Conservation (phyloP, 306 rosid species). For the Rosa multiflora region DNA sequence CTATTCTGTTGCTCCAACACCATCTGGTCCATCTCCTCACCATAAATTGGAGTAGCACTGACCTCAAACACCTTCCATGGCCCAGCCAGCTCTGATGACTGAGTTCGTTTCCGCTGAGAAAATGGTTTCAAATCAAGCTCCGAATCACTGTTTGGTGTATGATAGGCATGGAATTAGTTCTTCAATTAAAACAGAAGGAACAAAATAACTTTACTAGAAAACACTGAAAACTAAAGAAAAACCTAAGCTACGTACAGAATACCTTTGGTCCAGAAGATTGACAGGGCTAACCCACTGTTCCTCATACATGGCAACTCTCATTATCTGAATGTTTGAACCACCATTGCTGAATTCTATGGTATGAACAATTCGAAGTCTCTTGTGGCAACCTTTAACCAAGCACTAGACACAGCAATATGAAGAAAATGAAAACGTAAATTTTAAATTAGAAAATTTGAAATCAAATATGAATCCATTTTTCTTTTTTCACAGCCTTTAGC, state of each 20-base stretch:
- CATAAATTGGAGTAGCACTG: slow-evolving; percentile 71
- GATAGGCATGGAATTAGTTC: neutral
- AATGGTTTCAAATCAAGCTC: slow-evolving; percentile 63
- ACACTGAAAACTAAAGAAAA: no score
- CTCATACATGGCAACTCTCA: slow-evolving; percentile 88
- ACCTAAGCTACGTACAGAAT: slow-evolving; percentile 1
- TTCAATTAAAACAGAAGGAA: neutral
- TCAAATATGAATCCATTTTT: neutral
- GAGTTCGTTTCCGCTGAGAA: slow-evolving; percentile 71
- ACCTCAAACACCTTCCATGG: slow-evolving; percentile 94
- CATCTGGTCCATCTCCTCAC: slow-evolving; percentile 52
- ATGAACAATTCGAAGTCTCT: slow-evolving; percentile 80
- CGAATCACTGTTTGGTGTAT: slow-evolving; percentile 42
- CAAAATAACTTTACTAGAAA: neutral
- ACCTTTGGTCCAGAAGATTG: slow-evolving; percentile 58
- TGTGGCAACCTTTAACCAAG: slow-evolving; percentile 95
- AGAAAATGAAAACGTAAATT: slow-evolving; percentile 2
- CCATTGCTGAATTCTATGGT: slow-evolving; percentile 82
- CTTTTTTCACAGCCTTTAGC: neutral
- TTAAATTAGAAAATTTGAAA: neutral
- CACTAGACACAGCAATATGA: slow-evolving; percentile 45
- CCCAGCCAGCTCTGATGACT: slow-evolving; percentile 68
- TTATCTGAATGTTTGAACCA: slow-evolving; percentile 84
- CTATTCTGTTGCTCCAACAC: slow-evolving; percentile 23
- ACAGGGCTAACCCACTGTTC: slow-evolving; percentile 88